Conservation (phyloP, 1,139 yeast species). For the Spathaspora sp. region DNA sequence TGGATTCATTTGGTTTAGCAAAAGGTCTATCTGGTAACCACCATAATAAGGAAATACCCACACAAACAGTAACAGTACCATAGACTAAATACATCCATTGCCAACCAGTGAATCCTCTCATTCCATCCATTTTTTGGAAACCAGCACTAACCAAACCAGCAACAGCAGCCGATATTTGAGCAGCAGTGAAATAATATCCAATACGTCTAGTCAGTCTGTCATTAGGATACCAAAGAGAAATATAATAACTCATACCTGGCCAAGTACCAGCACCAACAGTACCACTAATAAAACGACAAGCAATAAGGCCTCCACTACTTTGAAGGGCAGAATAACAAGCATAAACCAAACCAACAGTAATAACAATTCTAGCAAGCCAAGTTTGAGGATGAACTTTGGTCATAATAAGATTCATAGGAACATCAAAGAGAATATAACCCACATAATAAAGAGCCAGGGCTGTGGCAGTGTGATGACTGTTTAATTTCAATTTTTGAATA, state of each 20-base stretch:
- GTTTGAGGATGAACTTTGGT: constrained; percentile 82
- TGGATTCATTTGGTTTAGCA: constrained; percentile 14
- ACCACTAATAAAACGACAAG: constrained; percentile 74
- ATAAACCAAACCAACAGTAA: constrained; percentile 75
- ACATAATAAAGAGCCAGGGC: constrained; percentile 84
- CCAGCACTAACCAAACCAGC: constrained; percentile 88
- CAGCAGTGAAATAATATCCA: constrained; percentile 90
- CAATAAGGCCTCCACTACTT: constrained; percentile 61
- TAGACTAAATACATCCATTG: constrained; percentile 85
- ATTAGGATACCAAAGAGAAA: constrained; percentile 84
- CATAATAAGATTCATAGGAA: constrained; percentile 86
- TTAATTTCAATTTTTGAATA: constrained; percentile 48
- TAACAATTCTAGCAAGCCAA: constrained; percentile 79
- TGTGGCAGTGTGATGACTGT: constrained; percentile 60
- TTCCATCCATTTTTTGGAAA: constrained; percentile 78
- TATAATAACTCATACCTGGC: constrained; percentile 90
- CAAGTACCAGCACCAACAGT: constrained; percentile 87
- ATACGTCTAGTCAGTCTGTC: constrained; percentile 75
- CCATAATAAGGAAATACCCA: constrained; percentile 68
- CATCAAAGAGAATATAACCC: constrained; percentile 79
- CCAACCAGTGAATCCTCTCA: constrained; percentile 73
- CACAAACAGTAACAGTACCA: constrained; percentile 67
- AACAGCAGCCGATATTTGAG: constrained; percentile 82
- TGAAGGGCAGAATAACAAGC: constrained; percentile 65
- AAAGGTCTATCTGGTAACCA: constrained; percentile 81